A percentile compares a stretch with the other conserved stretches of the same genome.
phyloP scores from a whole-genome alignment of 306 rosid species.

The Dalbergia cochinchinensis region DNA sequence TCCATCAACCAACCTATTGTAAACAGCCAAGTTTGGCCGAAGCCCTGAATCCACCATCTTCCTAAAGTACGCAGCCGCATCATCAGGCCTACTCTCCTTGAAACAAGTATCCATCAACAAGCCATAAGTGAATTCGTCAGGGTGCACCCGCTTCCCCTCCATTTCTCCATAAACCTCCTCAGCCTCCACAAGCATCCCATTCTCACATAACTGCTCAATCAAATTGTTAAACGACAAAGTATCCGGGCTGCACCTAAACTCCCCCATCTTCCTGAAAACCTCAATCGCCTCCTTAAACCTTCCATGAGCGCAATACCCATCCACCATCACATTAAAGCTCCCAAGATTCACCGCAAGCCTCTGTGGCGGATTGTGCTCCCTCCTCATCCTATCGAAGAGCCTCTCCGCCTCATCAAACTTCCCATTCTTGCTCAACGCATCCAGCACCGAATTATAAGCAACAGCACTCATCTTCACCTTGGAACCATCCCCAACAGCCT shows the following conservation, averaged over 20 bases:
- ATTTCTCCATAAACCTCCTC: slow-evolving; percentile 85
- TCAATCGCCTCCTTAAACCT: slow-evolving; percentile 78
- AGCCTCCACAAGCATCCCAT: slow-evolving; percentile 70
- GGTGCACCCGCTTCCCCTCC: slow-evolving; percentile 79
- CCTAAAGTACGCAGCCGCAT: slow-evolving; percentile 83
- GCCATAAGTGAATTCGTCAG: slow-evolving; percentile 85
- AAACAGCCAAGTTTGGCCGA: slow-evolving; percentile 89
- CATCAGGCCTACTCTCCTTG: slow-evolving; percentile 77
- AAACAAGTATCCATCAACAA: slow-evolving; percentile 95
- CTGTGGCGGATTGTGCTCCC: slow-evolving; percentile 72
- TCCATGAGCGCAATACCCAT: slow-evolving; percentile 78
- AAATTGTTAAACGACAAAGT: slow-evolving; percentile 83
- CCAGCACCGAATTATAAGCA: slow-evolving; percentile 82
- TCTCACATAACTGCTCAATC: slow-evolving; percentile 85
- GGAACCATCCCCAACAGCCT: slow-evolving; percentile 64
- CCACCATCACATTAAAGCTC: slow-evolving; percentile 88
- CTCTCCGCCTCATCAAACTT: slow-evolving; percentile 77
- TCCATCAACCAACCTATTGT: slow-evolving; percentile 81
- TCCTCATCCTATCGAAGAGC: slow-evolving; percentile 75
- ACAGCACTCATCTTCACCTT: slow-evolving; percentile 76
- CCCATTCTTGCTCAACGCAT: slow-evolving; percentile 81
- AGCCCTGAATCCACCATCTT: slow-evolving; percentile 83
- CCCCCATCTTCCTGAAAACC: slow-evolving; percentile 85
- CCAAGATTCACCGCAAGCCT: slow-evolving; percentile 79
- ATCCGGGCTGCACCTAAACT: slow-evolving; percentile 80